Percentiles rank a stretch among this genome's conserved stretches.
Conservation (phyloP, 2,329 filamentous ascomycete species). For the Pestalotiopsis sp. region DNA sequence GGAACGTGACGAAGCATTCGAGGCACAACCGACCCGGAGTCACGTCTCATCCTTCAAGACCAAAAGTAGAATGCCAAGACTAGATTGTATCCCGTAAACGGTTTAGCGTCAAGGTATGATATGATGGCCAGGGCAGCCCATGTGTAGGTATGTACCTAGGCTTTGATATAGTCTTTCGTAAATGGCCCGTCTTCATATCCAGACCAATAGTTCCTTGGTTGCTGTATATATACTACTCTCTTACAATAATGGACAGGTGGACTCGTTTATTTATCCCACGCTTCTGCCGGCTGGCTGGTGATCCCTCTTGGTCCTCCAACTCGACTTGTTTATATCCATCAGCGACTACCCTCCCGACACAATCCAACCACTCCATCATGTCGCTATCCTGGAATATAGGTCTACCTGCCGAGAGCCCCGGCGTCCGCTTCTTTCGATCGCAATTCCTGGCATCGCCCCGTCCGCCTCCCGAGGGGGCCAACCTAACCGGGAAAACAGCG, state of each 20-base stretch:
- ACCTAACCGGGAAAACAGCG: conserved; percentile 37
- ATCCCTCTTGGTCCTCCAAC: neutral
- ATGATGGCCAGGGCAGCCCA: neutral
- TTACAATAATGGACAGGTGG: neutral
- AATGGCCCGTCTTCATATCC: neutral
- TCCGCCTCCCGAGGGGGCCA: neutral
- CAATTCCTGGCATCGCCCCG: neutral
- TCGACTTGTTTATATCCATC: neutral
- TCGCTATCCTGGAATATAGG: neutral
- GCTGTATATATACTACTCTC: neutral
- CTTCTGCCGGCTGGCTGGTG: neutral
- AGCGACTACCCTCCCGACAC: neutral
- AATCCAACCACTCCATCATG: neutral
- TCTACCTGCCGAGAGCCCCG: neutral
- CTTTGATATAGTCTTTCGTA: neutral
- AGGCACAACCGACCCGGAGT: neutral
- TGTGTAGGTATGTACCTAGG: neutral
- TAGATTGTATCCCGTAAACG: conserved; percentile 3
- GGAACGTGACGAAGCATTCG: neutral
- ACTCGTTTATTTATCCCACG: neutral
- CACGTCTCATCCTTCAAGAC: neutral
- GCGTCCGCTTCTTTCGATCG: neutral
- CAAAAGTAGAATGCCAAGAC: neutral
- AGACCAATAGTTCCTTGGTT: neutral
- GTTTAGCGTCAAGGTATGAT: neutral